Evolutionary conservation across 371 early-diverging fungal genomes (phyloP), one percentile per base, ranked within the genome.

Genomic region (Pancytospora epiphaga): DNA sequence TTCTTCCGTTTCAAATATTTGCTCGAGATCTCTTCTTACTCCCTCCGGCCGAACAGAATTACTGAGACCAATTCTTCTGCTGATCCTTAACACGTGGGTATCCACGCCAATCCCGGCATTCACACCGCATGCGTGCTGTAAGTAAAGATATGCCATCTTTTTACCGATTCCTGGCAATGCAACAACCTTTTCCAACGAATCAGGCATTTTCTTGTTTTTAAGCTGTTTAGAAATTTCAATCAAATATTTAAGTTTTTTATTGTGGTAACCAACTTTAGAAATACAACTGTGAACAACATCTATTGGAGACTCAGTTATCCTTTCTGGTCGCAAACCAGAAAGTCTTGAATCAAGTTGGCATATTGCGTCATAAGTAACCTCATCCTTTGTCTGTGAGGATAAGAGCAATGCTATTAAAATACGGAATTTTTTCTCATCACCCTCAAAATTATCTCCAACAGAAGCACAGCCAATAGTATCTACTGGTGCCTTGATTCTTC

Each of bases 31-130:
- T 83, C 85, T 77, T 91, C 94, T 9, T 89, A 93, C 58, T 82
- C 62, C 76, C 82, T 71, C 81, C 68, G 70, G 72, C 63, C 54
- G 86, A 86, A 52, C 82, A 81, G 29, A 87, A 4, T 51, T 83
- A 15, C 87, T 86, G 89, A 94, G 91, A 0, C 90, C 89, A 29
- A 95, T 81, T 15, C 93, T 85, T 66, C 93, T 90, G 27, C 86
- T 71, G 37, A 96, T 94, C 38, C 95, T 86, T 81, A 93, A 91
- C 6, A 95, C 94, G 81, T 96, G 97, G 0, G 89, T 89, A 81
- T 96, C 95, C n/a, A 96, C 95, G 9, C 94, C 92, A 79, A 96
- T 94, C 0, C 95, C 97, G 12, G 84, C 75, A 87, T 88, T 61
- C 36, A 84, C 87, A 34, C 39, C 29, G 25, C 50, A 65, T 51